Evolutionary conservation across 2,329 filamentous ascomycete genomes (phyloP), one percentile per base, ranked within the genome.

Genomic region (Pseudocercospora vitis): DNA sequence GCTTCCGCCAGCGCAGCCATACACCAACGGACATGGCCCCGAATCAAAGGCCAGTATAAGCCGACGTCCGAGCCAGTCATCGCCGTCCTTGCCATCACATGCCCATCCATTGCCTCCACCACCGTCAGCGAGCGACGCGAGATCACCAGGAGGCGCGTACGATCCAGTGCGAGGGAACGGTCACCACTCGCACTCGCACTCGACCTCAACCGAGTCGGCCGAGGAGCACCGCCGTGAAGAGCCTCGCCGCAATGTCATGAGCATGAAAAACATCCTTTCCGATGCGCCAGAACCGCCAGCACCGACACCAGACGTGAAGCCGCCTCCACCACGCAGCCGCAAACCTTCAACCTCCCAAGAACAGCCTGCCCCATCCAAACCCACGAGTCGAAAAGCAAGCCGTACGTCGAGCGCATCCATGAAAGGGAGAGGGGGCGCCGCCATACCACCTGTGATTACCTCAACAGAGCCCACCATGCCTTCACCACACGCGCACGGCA

Each of bases 181-280:
- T n/a, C 61, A 53, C 19, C 64, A 65, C 44, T 62, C 62, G 28
- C 64, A 65, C 44, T 62, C 62, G 28, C 65, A 65, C 37, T 52
- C 62, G 2, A 49, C 55, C 4, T 65, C 60, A 53, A 59, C 59
- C 24, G 65, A 66, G 2, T 61, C 56, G 16, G 50, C 57, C 5
- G 69, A n/a, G n/a, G n/a, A n/a, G n/a, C 67, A 44, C 68, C 70
- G 18, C n/a, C 85, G 91, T 70, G 80, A 86, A 33, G 86, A 87
- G 54, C 88, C 95, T 69, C 88, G 91, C 49, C 96, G 96, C 91
- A 94, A 91, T 4, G 94, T 97, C 68, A 94, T 90, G 61, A 96
- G 91, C 69, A 95, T 97, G 55, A 23, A 45, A 14, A 29, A 23
- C 6, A 45, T 45, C 29, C 85, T 97, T 37, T 92, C 90, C 3